Evolutionary conservation across 2,329 filamentous ascomycete species (phyloP), one percentile per base, ranked within the genome.

Genomic region (Lecanicillium sp.): DNA sequence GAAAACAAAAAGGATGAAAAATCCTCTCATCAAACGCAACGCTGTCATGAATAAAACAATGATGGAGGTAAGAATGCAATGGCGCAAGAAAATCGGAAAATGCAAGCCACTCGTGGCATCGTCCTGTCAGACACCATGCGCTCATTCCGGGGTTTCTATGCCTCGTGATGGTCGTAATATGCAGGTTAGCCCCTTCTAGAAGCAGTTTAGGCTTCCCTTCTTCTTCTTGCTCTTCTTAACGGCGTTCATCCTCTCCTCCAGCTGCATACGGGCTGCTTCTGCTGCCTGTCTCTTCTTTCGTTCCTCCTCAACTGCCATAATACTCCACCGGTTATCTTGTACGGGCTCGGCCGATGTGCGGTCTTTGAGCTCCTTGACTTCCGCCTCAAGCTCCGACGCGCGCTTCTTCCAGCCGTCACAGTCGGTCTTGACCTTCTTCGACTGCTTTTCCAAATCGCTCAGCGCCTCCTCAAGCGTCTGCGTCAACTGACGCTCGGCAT

Each of bases 241-340:
- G 42, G 85, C 82, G 54, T 90, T 88, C 80, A 98, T 98, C 41
- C 90, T 78, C 67, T 94, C 87, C 65, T 98, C 90, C 18, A 98
- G 75, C 54, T 94, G 85, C 29, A 83, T 85, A 38, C 85, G 75
- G 31, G 92, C 92, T 48, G 84, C 79, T 68, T 98, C 92, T 27
- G 94, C 89, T 46, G 90, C 85, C 47, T 87, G 75, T 44, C 92
- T 75, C 66, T 94, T 94, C 67, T 86, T 90, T 51, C 90, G 79
- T 72, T 98, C 92, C 63, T 98, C 90, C 59, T 98, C 94, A 16
- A 96, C 86, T 44, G 88, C 85, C 59, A 95, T 87, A 50, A 96
- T 74, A 46, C 77, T 82, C 75, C 75, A 81, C 40, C 78, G 65
- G 54, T 70, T 67, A 53, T 80, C 74, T 41, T 67, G 66, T 41